These are phyloP conservation scores for Boeremia lycopersici DNA, from an alignment of 2,329 filamentous ascomycete species.

Conservation along the genomic window DNA sequence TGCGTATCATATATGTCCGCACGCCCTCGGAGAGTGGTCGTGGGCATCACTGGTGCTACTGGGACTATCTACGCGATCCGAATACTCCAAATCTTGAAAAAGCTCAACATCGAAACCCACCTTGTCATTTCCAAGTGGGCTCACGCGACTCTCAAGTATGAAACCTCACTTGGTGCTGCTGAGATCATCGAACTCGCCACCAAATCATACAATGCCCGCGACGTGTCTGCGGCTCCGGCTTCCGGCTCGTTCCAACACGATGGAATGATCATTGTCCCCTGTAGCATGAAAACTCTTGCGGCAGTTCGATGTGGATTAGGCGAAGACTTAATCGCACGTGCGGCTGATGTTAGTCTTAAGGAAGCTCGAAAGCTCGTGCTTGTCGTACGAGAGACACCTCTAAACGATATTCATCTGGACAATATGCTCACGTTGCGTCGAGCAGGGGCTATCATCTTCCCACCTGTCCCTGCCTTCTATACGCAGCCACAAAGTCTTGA, in stretches of 20 bases:
- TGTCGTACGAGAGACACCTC: conserved; percentile 46
- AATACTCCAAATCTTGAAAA: conserved; percentile 49
- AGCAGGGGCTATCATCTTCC: conserved; percentile 16
- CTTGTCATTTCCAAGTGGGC: conserved; percentile 57
- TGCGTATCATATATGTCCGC: not conserved
- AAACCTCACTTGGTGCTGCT: conserved; percentile 1
- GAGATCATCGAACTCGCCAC: conserved; percentile 11
- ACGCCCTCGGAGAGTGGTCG: conserved; percentile 45
- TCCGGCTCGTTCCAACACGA: conserved; percentile 53
- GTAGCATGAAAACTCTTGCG: conserved; percentile 58
- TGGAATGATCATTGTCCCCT: conserved; percentile 57
- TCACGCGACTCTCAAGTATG: conserved; percentile 46
- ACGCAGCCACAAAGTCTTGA: conserved; percentile 17
- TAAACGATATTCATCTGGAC: conserved; percentile 53
- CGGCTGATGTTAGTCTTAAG: conserved; percentile 57
- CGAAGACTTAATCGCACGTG: conserved; percentile 54
- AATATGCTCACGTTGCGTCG: conserved; percentile 39
- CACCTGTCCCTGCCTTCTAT: conserved; percentile 24
- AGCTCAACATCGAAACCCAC: conserved; percentile 45
- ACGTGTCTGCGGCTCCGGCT: conserved; percentile 52
- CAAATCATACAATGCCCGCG: conserved; percentile 46
- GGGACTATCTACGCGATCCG: conserved; percentile 54
- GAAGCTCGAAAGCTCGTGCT: conserved; percentile 53
- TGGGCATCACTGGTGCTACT: conserved; percentile 59
- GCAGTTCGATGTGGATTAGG: conserved; percentile 50